Base-by-base conservation (phyloP, 2,329 filamentous ascomycete genomes). In the Leptodontidium sp. region DNA sequence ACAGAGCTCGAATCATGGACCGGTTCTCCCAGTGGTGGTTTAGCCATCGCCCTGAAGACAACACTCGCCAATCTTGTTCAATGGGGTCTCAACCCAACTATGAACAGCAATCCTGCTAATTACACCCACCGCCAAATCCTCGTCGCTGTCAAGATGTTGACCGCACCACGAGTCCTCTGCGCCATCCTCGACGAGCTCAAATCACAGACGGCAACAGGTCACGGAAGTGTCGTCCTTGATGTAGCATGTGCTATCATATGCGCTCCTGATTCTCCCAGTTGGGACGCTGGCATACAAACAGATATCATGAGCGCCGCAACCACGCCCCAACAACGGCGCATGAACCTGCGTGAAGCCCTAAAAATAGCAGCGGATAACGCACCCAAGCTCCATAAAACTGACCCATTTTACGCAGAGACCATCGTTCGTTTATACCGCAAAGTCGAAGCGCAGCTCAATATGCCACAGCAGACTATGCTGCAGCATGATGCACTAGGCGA, bases 81-180 rank as follows among this genome's bases (percentile, higher is more conserved):
- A 61, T 95, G 92, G 92, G 87, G 85, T 40, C 80, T 88, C 49
- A 84, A 89, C 62, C 84, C 87, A 0, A 81, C 81, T 4, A 79
- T 85, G 45, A 87, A 85, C 67, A 81, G 82, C 40, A 86, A 86
- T 81, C 87, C 87, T 1, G 84, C 91, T 0, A 84, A 86, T 12
- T 95, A 94, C 77, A 92, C 90, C 0, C 91, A 94, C 76, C 88
- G 90, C 4, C 90, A 92, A 71, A 81, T 93, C 2, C 84, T 92
- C 9, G 84, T 86, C 0, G 88, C 86, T 0, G 79, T 88, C 45
- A 85, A 86, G 66, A 82, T 92, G 40, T 80, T 91, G 0, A 91
- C 91, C 0, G 86, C 90, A 0, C 86, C 83, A 68, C 82, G 84
- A 4, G 80, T 93, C 0, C 79, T 95, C 0, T 79, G 84, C 1